A percentile compares a stretch with the other conserved stretches of the same genome.
Evolutionary conservation across 768 basidiomycete species (phyloP).

Genomic region (Trametes sanguinea): DNA sequence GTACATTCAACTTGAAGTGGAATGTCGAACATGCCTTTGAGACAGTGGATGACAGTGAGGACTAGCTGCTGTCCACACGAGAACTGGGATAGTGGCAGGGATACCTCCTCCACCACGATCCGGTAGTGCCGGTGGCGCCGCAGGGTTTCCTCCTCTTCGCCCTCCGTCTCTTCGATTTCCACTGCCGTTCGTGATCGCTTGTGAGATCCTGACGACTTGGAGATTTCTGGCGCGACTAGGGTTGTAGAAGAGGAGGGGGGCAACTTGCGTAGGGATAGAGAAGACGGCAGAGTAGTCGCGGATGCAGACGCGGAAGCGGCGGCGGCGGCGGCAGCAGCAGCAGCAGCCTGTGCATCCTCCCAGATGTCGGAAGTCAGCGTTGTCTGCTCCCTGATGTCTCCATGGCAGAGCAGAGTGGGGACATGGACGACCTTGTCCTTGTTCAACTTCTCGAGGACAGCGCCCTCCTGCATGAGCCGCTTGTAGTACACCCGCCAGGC

Average conservation of each 20-base stretch:
- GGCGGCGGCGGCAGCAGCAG: too few species aligned
- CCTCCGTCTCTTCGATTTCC: not conserved
- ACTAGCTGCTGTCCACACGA: not conserved
- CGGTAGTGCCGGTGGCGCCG: conserved; percentile 5
- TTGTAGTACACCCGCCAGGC: conserved; percentile 6
- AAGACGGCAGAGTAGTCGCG: not conserved
- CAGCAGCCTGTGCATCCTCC: not conserved
- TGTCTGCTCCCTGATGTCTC: not conserved
- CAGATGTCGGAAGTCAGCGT: not conserved
- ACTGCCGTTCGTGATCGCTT: not conserved
- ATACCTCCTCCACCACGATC: not conserved
- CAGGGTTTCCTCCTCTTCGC: not conserved
- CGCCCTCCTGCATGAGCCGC: conserved; percentile 2
- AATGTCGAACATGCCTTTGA: not conserved
- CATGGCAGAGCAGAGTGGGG: conserved; percentile 13
- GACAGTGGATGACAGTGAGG: not conserved
- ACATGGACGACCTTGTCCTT: not conserved
- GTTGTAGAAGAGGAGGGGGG: not conserved
- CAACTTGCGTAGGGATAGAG: too few species aligned
- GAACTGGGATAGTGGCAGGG: not conserved
- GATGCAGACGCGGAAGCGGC: not conserved
- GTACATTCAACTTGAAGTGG: too few species aligned
- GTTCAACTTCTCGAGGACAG: not conserved
- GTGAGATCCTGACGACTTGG: not conserved
- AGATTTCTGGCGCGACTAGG: not conserved